Conservation (phyloP, 345 rosid genomes). For the Aquilaria sinensis region DNA sequence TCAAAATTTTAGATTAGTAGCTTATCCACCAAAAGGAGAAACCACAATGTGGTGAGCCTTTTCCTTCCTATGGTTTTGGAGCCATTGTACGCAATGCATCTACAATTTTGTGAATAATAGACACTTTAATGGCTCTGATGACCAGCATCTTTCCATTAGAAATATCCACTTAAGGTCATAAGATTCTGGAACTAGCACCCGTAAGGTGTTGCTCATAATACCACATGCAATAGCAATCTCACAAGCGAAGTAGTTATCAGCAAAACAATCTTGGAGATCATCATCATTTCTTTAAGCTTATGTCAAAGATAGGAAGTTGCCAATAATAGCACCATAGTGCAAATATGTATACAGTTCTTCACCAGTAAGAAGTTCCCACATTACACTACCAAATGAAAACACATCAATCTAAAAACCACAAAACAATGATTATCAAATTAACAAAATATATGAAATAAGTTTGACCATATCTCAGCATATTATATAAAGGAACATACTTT, state of each 20-base stretch:
- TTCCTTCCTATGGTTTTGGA: conserved; percentile 42
- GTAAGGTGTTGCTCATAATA: conserved; percentile 60
- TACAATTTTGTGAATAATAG: conserved; percentile 52
- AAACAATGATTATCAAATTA: no score
- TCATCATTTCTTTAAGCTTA: no score
- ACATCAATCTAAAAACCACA: conserved; percentile 43
- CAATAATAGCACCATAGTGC: conserved; percentile 71
- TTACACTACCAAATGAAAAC: conserved; percentile 58
- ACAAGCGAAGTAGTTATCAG: no score
- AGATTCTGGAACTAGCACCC: conserved; percentile 48
- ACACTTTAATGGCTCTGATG: conserved; percentile 57
- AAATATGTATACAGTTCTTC: conserved; percentile 65
- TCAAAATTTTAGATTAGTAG: no score
- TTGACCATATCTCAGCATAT: no score
- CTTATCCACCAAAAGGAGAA: no score
- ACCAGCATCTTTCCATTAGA: conserved; percentile 75
- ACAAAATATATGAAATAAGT: no score
- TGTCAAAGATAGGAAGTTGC: conserved; percentile 13
- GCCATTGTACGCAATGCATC: conserved; percentile 45
- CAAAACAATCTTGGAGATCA: no score
- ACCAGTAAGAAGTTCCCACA: conserved; percentile 70
- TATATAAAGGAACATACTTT: conserved; percentile 22
- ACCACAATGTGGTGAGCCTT: conserved; percentile 10
- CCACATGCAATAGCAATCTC: conserved; percentile 32
- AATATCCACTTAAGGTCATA: conserved; percentile 57